Evolutionary conservation across 176 grass and related monocot genomes (phyloP), one percentile per base, ranked within the genome.

Genomic region (Lolium multiflorum): DNA sequence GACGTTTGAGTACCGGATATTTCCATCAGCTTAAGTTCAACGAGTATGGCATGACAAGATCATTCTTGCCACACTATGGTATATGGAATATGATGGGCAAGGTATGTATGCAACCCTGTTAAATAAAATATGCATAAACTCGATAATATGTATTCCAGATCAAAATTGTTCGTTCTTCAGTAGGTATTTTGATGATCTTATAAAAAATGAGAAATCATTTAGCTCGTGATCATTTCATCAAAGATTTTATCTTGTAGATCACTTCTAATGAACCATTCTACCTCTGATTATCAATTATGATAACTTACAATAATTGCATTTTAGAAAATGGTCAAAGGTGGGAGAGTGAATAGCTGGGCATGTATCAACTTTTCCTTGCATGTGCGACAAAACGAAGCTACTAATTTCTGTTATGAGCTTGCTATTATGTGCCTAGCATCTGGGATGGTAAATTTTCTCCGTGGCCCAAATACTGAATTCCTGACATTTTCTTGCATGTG

Each of bases 291-390:
- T 55, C 15, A 55, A 17, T 17, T 16, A 55, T 17, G 52, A 55
- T 55, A 56, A 56, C 17, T 56, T 56, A 56, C 17, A 20, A 20
- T 56, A 43, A 43, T 43, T 43, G 41, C 41, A 43, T 61, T 61
- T 67, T 78, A 94, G 92, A 94, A 91, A 91, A 74, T 94, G 77
- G 65, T 89, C 7, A 89, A 88, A 70, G 87, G 89, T 17, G 84
- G 87, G 18, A 88, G 11, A 68, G 89, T 94, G 26, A 84, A 79
- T 4, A 77, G 37, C 62, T 94, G 92, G 89, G 48, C 82, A 8
- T 94, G 92, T 48, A 88, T 91, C 52, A 91, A 91, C 46, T 91
- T 94, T 81, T 87, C 89, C 51, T 47, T 20, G n/a, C 12, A 43
- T 57, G 70, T 91, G 13, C 62, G 25, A 21, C 81, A 83, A 13